phyloP scores from a whole-genome alignment of 2,329 filamentous ascomycete genomes.

The Cladophialophora yegresii region DNA sequence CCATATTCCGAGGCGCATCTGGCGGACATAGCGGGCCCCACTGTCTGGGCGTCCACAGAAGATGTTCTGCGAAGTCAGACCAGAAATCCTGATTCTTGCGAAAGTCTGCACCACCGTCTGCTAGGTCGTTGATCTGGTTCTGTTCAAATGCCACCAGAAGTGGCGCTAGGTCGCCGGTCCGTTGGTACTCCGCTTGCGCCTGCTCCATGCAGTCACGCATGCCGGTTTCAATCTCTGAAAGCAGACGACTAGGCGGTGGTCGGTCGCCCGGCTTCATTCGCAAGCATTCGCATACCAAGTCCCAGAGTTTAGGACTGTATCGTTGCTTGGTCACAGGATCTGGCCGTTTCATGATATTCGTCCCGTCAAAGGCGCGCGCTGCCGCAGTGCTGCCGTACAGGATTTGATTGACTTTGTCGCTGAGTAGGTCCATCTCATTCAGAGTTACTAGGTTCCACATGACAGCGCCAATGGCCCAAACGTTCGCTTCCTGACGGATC shows the following conservation, averaged over 20 bases:
- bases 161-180: not conserved
- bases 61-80: slow-evolving; percentile 18
- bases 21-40: slow-evolving; percentile 16
- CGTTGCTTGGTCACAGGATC: not conserved
- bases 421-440: slow-evolving; percentile 19
- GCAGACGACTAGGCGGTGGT: slow-evolving; percentile 3
- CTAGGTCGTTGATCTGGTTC: slow-evolving; percentile 3
- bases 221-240: not conserved
- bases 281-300: slow-evolving; percentile 17
- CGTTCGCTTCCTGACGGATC: slow-evolving; percentile 19
- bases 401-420: slow-evolving; percentile 14
- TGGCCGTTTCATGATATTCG: slow-evolving; percentile 9
- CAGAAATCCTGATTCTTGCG: slow-evolving; percentile 11
- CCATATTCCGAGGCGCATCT: not conserved
- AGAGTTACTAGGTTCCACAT: slow-evolving; percentile 24
- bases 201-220: not conserved
- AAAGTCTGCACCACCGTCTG: slow-evolving; percentile 16
- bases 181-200: not conserved
- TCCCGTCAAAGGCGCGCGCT: not conserved
- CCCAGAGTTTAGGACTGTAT: slow-evolving; percentile 23
- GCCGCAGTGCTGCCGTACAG: slow-evolving; percentile 2
- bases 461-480: slow-evolving; percentile 27
- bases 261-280: slow-evolving; percentile 14
- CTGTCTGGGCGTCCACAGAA: slow-evolving; percentile 14
- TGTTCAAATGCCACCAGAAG: slow-evolving; percentile 1